Base-by-base conservation (phyloP, 2,329 filamentous ascomycete genomes). In the Thielaviopsis euricoi region DNA sequence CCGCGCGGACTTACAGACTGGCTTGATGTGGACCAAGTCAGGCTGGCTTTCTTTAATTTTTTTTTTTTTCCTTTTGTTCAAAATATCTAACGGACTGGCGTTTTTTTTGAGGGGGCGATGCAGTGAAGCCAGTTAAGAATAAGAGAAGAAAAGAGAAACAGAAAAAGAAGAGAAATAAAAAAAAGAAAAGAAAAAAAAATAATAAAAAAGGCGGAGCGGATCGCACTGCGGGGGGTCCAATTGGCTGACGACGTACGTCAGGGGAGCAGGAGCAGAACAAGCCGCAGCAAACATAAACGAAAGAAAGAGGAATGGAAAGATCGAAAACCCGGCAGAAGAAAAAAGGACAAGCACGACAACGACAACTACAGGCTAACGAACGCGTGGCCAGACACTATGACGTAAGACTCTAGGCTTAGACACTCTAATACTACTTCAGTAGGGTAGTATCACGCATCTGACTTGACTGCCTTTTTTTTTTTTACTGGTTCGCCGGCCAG, bases 241-340 rank as follows among this genome's bases (percentile, higher is more conserved):
- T 29, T 52, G 22, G 51, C 51, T 52, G 51, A 52, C 51, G 51
- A 52, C 25, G 19, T 22, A 52, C 25, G 19, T 22, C 51, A 52
- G n/a, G 65, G 64, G 9, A 64, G 63, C 22, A 71, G 71, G 29
- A 33, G 29, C 29, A 12, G 29, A 33, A 33, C 29, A 43, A 43
- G 37, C 37, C 13, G 17, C 37, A 43, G 37, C 17, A 48, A 48
- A 43, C 17, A 43, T 4, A 43, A 43, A 3, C 7, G 1, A 3
- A 6, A 17, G n/a, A 21, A 21, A 48, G 43, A 19, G n/a, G 7
- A 43, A 48, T 19, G n/a, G n/a, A 21, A 21, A n/a, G 3, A 19
- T 21, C 9, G 43, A 48, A n/a, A 48, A 9, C n/a, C 29, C 29
- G n/a, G 17, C n/a, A 19, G 43, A 17, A 21, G 19, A 22, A 48